Evolutionary conservation across 352 stramenopile genomes (phyloP).

Genomic region (Plasmopara viticola): DNA sequence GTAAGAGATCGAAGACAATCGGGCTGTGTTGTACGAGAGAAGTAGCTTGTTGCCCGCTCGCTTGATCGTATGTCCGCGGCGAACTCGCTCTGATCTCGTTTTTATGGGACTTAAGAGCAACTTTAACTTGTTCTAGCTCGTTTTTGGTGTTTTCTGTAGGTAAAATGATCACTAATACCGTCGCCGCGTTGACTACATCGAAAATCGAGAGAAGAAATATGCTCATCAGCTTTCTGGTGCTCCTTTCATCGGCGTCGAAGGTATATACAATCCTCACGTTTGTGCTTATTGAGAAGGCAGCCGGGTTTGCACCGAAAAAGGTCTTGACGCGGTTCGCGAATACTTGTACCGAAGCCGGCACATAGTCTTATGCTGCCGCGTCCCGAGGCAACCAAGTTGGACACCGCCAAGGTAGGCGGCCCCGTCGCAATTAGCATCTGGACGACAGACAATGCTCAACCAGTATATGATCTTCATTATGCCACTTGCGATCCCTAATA

Average conservation of each 20-base stretch:
- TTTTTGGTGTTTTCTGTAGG: background rate
- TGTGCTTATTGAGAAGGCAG: conserved; percentile 11
- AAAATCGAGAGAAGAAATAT: background rate
- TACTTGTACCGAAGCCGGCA: background rate
- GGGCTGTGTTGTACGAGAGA: too few species aligned
- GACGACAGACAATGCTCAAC: too few species aligned
- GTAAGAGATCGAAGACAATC: too few species aligned
- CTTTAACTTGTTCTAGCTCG: conserved; percentile 1
- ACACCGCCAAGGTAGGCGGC: background rate
- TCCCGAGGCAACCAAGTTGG: conserved; percentile 6
- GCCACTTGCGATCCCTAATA: conserved; percentile 10
- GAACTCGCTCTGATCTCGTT: too few species aligned
- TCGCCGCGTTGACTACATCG: conserved; percentile 3
- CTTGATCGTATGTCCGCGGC: too few species aligned
- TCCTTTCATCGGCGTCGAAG: conserved; percentile 3
- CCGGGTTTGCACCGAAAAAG: conserved; percentile 8
- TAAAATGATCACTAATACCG: background rate
- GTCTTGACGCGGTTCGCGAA: conserved; percentile 3
- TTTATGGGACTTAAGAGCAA: background rate
- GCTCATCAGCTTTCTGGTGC: background rate
- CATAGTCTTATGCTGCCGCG: background rate
- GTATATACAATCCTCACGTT: conserved; percentile 12
- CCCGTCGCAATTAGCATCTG: too few species aligned
- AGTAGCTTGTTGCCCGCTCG: too few species aligned
- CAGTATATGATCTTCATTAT: conserved; percentile 10